Evolutionary conservation across 805 yeast genomes (phyloP).

Genomic region (Metschnikowia similis): DNA sequence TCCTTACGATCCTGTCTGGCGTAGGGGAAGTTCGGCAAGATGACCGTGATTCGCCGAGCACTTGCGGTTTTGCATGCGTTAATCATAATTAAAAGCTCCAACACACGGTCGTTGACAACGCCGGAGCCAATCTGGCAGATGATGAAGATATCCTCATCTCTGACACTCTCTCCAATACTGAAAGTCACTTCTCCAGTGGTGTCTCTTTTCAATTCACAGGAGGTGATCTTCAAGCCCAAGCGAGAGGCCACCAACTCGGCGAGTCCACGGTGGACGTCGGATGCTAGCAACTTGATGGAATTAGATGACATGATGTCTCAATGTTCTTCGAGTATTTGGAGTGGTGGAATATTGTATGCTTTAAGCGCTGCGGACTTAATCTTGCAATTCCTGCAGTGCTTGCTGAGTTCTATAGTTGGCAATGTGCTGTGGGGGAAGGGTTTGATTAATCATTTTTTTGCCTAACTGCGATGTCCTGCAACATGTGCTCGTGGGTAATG

Average conservation of each 20-base stretch:
- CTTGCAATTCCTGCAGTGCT: not conserved
- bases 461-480: slow-evolving; percentile 5
- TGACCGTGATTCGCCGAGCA: slow-evolving; percentile 78
- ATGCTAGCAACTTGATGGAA: slow-evolving; percentile 63
- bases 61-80: slow-evolving; percentile 81
- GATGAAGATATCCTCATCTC: slow-evolving; percentile 81
- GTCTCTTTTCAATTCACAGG: slow-evolving; percentile 60
- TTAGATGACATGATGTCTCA: slow-evolving; percentile 58
- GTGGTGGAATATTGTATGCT: not conserved
- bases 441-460: slow-evolving; percentile 1
- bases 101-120: slow-evolving; percentile 64
- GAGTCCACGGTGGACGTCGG: slow-evolving; percentile 63
- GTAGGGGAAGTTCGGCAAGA: slow-evolving; percentile 78
- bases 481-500: not conserved
- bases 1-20: slow-evolving; percentile 90
- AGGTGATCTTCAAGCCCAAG: slow-evolving; percentile 56
- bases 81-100: slow-evolving; percentile 73
- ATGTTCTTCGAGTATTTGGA: not conserved
- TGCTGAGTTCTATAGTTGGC: not conserved
- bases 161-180: slow-evolving; percentile 73
- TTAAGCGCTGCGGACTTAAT: not conserved
- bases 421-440: slow-evolving; percentile 1
- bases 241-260: slow-evolving; percentile 67
- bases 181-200: slow-evolving; percentile 72
- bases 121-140: slow-evolving; percentile 79